Evolutionary conservation across 1,284 basidiomycete species (phyloP), one percentile per base, ranked within the genome.

Genomic region (Fomitopsis palustris): DNA sequence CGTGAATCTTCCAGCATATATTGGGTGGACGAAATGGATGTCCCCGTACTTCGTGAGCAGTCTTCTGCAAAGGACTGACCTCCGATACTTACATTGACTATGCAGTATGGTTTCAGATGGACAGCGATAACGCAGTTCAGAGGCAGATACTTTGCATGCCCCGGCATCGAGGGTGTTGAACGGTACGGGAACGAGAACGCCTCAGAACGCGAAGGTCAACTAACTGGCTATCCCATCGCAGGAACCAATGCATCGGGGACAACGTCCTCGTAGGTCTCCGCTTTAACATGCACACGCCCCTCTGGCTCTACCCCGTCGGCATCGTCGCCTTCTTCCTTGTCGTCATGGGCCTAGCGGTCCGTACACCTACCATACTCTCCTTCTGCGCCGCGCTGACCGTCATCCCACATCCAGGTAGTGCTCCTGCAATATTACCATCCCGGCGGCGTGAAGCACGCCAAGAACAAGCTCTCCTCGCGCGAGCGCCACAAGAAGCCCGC

Each of bases 381-480:
- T 17, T 27, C 16, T 9, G 17, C 27, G 3, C 47, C 17, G 27
- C 7, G 17, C 27, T 17, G 17, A 31, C 47, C 25, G 12, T 29
- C 25, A 3, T 19, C 21, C 41, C n/a, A 12, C 21, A 23, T 4
- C n/a, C n/a, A 51, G 47, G 25, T 33, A 4, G 47, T 17, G 9
- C 47, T 51, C 25, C 47, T 51, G 16, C 47, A 51, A 29, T 51
- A 31, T n/a, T 51, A 51, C 47, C 47, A 51, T 31, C 47, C 47
- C n/a, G 47, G 47, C n/a, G 47, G 47, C 5, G 47, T 51, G 2
- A 51, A 51, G 14, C 47, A 51, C 47, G 47, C 47, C 16, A 51
- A 51, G 47, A 51, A 51, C 31, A 51, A 51, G n/a, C 47, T 51
- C n/a, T 51, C 47, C 31, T 51, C 47, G 3, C 17, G 17, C 17